Evolutionary conservation across 805 yeast genomes (phyloP).

Genomic region (Wickerhamiella lipophila): DNA sequence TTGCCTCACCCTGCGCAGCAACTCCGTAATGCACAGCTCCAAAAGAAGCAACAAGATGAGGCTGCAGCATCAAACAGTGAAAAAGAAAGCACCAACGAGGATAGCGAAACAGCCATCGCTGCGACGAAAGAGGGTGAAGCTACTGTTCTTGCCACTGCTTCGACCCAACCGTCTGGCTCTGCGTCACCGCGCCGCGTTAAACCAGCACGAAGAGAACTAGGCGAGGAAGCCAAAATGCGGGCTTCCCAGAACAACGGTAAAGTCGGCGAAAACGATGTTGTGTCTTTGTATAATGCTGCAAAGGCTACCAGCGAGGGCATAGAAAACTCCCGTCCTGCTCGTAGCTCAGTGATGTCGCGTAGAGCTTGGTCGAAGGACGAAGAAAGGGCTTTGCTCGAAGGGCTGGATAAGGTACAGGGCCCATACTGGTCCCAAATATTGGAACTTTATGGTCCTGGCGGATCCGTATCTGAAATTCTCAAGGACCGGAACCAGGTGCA

Average conservation of each 20-base stretch:
- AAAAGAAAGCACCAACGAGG: neutral
- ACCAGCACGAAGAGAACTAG: conserved; percentile 12
- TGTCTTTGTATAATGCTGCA: conserved; percentile 24
- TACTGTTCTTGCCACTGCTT: neutral
- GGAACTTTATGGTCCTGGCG: conserved; percentile 90
- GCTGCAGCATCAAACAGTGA: neutral
- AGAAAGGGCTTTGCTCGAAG: conserved; percentile 70
- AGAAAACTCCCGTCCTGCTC: conserved; percentile 18
- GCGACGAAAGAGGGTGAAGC: neutral
- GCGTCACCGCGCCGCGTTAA: neutral
- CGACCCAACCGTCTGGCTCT: neutral
- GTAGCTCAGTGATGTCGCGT: conserved; percentile 29
- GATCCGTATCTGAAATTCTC: conserved; percentile 65
- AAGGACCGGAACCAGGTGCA: conserved; percentile 86
- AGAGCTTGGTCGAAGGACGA: conserved; percentile 82
- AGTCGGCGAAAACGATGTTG: conserved; percentile 17
- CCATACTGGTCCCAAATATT: conserved; percentile 90
- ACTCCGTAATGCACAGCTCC: conserved; percentile 9
- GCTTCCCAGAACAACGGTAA: conserved; percentile 12
- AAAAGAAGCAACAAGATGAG: conserved; percentile 1
- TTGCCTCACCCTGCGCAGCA: conserved; percentile 14
- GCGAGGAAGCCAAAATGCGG: conserved; percentile 12
- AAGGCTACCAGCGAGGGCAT: conserved; percentile 20
- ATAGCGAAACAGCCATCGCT: neutral
- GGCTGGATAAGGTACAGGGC: conserved; percentile 62